Percentiles rank a stretch among this genome's conserved stretches.
phyloP scores from a whole-genome alignment of 495 filamentous ascomycete species.

The Lasiosphaeria miniovina region DNA sequence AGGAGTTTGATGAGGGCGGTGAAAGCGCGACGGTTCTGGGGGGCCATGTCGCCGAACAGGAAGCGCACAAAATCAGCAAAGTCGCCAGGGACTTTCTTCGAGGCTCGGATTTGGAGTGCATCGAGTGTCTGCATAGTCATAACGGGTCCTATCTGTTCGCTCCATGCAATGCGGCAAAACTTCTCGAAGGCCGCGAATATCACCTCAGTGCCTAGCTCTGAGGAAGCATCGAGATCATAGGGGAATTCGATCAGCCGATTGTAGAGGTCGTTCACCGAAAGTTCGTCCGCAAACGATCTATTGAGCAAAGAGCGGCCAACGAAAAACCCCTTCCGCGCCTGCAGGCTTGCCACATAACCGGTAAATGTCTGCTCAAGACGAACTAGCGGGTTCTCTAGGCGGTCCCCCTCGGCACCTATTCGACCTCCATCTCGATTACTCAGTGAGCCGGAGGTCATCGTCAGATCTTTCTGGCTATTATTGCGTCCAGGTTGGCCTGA shows the following conservation, averaged over 20 bases:
- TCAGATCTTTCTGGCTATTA: conserved; percentile 42
- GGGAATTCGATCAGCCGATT: conserved; percentile 82
- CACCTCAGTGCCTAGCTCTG: conserved; percentile 79
- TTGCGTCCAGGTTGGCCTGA: conserved; percentile 33
- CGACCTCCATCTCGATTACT: conserved; percentile 50
- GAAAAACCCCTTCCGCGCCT: conserved; percentile 80
- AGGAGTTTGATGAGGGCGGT: conserved; percentile 80
- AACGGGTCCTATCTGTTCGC: conserved; percentile 79
- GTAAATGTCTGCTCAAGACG: conserved; percentile 83
- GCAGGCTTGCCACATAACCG: conserved; percentile 77
- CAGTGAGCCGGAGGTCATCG: conserved; percentile 42
- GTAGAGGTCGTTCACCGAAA: conserved; percentile 85
- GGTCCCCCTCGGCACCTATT: conserved; percentile 41
- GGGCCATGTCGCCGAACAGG: conserved; percentile 74
- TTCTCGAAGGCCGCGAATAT: conserved; percentile 93
- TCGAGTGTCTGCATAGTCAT: conserved; percentile 63
- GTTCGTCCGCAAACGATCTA: conserved; percentile 69
- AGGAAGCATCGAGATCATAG: conserved; percentile 65
- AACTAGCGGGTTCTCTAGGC: conserved; percentile 55
- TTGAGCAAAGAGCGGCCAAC: conserved; percentile 70
- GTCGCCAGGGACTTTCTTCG: conserved; percentile 68
- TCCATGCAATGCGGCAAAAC: conserved; percentile 87
- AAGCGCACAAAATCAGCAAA: conserved; percentile 84
- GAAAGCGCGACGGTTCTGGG: conserved; percentile 89
- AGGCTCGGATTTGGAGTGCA: conserved; percentile 69